Conservation (phyloP, 495 filamentous ascomycete species). For the Cercophora sp. region DNA sequence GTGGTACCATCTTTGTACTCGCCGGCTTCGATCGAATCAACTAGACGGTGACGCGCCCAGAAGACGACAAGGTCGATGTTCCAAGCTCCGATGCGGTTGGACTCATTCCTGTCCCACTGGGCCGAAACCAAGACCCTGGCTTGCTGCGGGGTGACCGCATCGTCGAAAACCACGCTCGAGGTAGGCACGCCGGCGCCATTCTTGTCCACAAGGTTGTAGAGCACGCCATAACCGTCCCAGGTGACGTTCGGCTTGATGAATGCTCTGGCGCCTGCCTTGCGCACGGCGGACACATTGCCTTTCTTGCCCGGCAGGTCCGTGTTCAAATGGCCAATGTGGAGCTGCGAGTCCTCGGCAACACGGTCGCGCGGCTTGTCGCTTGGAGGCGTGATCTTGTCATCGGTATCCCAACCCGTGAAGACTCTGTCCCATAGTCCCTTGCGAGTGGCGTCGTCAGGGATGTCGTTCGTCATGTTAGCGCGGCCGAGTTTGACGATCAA, state of each 20-base stretch:
- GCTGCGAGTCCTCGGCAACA: background rate
- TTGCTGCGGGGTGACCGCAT: slow-evolving; percentile 6
- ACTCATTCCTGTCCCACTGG: slow-evolving; percentile 6
- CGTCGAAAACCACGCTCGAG: slow-evolving; percentile 2
- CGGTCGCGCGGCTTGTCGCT: background rate
- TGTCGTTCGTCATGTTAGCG: slow-evolving; percentile 1
- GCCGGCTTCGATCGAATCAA: slow-evolving; percentile 5
- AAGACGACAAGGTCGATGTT: slow-evolving; percentile 8
- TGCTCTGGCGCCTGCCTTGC: slow-evolving; percentile 3
- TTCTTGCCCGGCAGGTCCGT: slow-evolving; percentile 4
- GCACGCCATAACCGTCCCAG: slow-evolving; percentile 1
- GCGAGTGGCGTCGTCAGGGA: background rate
- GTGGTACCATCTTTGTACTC: background rate
- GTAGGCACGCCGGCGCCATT: background rate
- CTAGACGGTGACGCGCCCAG: slow-evolving; percentile 5
- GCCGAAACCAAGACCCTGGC: slow-evolving; percentile 3
- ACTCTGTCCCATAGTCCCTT: slow-evolving; percentile 3
- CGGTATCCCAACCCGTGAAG: slow-evolving; percentile 1
- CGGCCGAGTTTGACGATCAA: slow-evolving; percentile 2
- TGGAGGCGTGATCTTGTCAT: background rate
- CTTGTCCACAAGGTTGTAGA: slow-evolving; percentile 8
- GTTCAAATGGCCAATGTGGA: background rate
- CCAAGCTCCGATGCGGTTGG: slow-evolving; percentile 2
- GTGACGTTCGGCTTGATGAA: slow-evolving; percentile 10
- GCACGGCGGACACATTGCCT: slow-evolving; percentile 2